Base-by-base conservation (phyloP, 129 eudicot species). In the Arctium lappa region DNA sequence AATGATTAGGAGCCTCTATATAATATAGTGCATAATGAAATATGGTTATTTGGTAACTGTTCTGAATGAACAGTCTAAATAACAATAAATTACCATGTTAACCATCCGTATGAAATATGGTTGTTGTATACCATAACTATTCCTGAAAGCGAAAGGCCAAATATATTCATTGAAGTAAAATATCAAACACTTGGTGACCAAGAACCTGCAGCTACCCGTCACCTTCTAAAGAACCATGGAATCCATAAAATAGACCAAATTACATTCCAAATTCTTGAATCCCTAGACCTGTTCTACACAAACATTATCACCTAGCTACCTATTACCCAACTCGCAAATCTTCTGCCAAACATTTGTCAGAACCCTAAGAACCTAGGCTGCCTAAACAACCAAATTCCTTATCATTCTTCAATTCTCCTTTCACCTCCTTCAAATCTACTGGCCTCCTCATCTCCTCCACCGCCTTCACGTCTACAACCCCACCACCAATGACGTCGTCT, bases 341-440 rank as follows among this genome's bases (percentile, higher is more conserved):
- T 83, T 85, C 36, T 85, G 87, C 99, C 99, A 95, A 79, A 90
- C 88, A 18, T 68, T 87, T 79, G 81, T 69, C 85, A 81, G 89
- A 40, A 95, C 97, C 56, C 95, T 92, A 85, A 93, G 92, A 69
- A 95, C 99, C 81, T 98, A 95, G 94, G 92, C 91, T 95, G 99
- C 89, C 92, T 79, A 79, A 93, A 89, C 82, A 95, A 77, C 78
- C 53, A 86, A 95, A 93, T 6, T 81, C 99, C 87, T 84, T 86
- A 22, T 11, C 11, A 12, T 76, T 15, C 86, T 88, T 80, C 71
- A 74, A 66, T 65, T 88, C 94, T 30, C 44, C 87, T 56, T 95
- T 95, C 99, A 95, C 90, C 92, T 93, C 95, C 81, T 86, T 92
- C 92, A 95, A 76, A 60, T 89, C 94, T 72, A 95, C 99, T 34